phyloP scores from a whole-genome alignment of 2,329 filamentous ascomycete genomes.

The Penicillium sclerotiorum region DNA sequence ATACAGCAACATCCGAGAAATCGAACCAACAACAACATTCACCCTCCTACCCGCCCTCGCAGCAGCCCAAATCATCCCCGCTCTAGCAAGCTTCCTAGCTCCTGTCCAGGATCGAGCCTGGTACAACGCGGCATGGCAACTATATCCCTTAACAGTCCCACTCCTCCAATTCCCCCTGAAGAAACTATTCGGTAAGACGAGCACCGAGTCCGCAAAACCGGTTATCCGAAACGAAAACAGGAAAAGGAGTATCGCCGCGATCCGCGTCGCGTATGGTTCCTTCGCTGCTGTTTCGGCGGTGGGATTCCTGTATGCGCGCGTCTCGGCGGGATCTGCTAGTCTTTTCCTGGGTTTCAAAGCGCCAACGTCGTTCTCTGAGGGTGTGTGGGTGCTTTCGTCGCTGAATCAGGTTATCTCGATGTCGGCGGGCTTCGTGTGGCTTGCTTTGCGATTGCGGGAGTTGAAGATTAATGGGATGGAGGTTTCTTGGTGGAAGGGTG shows the following conservation, averaged over 20 bases:
- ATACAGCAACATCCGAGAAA: neutral
- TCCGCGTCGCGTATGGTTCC: neutral
- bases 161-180: neutral
- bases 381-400: neutral
- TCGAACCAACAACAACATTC: neutral
- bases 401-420: neutral
- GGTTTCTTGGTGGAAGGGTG: neutral
- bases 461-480: neutral
- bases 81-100: neutral
- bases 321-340: neutral
- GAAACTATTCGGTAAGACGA: neutral
- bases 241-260: neutral
- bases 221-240: neutral
- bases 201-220: neutral
- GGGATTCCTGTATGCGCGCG: neutral
- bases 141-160: constrained; percentile 1
- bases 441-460: constrained; percentile 1
- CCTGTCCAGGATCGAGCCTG: neutral
- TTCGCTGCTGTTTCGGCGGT: neutral
- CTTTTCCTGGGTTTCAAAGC: neutral
- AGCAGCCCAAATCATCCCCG: neutral
- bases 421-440: neutral
- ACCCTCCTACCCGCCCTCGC: neutral
- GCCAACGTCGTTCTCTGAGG: neutral
- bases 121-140: constrained; percentile 2